Base-by-base conservation (phyloP, 2,329 filamentous ascomycete genomes). In the Monilinia fructigena region DNA sequence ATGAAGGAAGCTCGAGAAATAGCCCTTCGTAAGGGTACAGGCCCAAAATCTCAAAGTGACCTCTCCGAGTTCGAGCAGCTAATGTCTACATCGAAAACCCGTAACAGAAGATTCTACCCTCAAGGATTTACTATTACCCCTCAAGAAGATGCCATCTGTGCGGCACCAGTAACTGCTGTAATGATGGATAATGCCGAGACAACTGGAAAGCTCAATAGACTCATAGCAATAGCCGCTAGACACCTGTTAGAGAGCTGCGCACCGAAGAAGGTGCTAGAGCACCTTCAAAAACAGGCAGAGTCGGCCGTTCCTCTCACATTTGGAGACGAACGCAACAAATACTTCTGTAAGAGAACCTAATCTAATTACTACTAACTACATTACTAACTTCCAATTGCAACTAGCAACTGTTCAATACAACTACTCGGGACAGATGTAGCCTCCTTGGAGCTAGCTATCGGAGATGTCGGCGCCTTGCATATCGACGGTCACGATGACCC, bases 1-100 rank as follows among this genome's bases (percentile, higher is more conserved):
- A 58, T 58, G 55, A 58, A 58, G 23, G 55, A 42, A 38, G 55
- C 38, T 28, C 55, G 55, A 16, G 23, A 58, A 14, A 42, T 58
- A 20, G 23, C 38, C 1, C 55, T 45, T n/a, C 38, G 55, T 28
- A 58, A 28, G 38, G 18, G 16, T 16, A 20, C 23, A 5, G 38
- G 38, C 18, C 38, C 38, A 58, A 28, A 58, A 14, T 20, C 38
- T 5, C 14, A 23, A 45, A 1, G 18, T 1, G 55, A 42, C 18
- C 4, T 58, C 4, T 45, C 38, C 2, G 55, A 42, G 7, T 58
- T 58, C 7, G 55, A 58, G 23, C 55, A 58, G n/a, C 55, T 16
- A 5, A 18, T 58, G 16, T 7, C 42, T 12, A 23, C 8, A 2
- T 45, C 23, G 16, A 58, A 20, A 20, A 28, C 23, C 1, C 16